phyloP scores from a whole-genome alignment of 768 basidiomycete species.

The Rhodotorula paludigena region DNA sequence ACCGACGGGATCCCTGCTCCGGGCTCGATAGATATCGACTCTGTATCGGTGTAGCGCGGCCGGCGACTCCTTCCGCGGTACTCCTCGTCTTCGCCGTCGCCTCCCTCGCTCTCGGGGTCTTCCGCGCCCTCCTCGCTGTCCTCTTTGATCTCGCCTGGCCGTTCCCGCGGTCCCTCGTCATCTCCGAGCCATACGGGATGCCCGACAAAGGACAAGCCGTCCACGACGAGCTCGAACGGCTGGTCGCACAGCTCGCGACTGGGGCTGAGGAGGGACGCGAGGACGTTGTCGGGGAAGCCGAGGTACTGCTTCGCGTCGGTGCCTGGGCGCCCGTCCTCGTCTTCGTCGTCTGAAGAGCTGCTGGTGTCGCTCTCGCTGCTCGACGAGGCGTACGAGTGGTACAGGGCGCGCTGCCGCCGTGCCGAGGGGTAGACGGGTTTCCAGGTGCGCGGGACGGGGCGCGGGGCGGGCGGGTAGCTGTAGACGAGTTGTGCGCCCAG shows the following conservation, averaged over 20 bases:
- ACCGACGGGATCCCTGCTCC: not conserved
- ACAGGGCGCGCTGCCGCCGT: slow-evolving; percentile 9
- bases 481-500: slow-evolving; percentile 37
- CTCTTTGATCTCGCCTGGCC: slow-evolving; percentile 19
- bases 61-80: slow-evolving; percentile 17
- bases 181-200: slow-evolving; percentile 85
- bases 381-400: slow-evolving; percentile 10
- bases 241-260: slow-evolving; percentile 76
- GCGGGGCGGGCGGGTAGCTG: slow-evolving; percentile 38
- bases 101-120: slow-evolving; percentile 32
- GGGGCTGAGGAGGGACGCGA: slow-evolving; percentile 76
- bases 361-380: not conserved
- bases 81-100: not conserved
- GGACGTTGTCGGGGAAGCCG: slow-evolving; percentile 71
- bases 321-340: slow-evolving; percentile 4
- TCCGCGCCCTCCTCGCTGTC: slow-evolving; percentile 28
- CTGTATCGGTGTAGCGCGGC: slow-evolving; percentile 3
- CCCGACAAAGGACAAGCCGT: slow-evolving; percentile 86
- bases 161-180: slow-evolving; percentile 47
- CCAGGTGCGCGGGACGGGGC: slow-evolving; percentile 36
- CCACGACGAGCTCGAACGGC: slow-evolving; percentile 85
- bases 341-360: not conserved
- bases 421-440: slow-evolving; percentile 39
- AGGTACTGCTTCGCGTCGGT: slow-evolving; percentile 52
- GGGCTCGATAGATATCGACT: slow-evolving; percentile 8